A percentile compares a stretch with the other conserved stretches of the same genome.
Evolutionary conservation across 139 green algal species (phyloP).

Genomic region (Diplosphaera chodatii): DNA sequence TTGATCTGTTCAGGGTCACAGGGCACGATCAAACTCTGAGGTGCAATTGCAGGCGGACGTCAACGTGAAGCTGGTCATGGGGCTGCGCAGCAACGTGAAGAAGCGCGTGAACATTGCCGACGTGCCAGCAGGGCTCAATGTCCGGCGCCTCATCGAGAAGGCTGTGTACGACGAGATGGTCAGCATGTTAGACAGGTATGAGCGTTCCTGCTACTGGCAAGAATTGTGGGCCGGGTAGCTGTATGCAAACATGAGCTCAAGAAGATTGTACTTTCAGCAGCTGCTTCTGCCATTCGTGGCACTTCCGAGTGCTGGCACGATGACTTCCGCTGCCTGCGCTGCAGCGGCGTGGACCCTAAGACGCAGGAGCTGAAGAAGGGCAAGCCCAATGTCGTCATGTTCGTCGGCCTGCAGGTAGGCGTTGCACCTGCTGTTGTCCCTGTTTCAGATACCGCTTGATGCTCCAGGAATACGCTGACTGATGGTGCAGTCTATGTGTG

Average conservation of each 20-base stretch:
- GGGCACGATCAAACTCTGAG: no score
- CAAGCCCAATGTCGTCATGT: constrained; percentile 92
- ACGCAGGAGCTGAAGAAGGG: constrained; percentile 78
- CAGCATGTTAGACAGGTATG: constrained; percentile 65
- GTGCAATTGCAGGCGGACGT: constrained; percentile 84
- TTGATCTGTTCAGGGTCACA: no score
- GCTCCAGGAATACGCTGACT: no score
- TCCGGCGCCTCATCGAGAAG: constrained; percentile 88
- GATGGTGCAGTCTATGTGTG: no score
- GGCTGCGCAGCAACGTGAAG: constrained; percentile 84
- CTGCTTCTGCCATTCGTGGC: no score
- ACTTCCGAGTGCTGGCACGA: no score
- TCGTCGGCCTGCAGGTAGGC: constrained; percentile 85
- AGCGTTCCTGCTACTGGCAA: no score
- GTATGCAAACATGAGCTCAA: no score
- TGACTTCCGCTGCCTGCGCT: no score
- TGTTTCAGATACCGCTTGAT: no score
- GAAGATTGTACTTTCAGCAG: no score
- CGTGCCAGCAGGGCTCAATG: constrained; percentile 84
- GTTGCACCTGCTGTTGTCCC: not conserved
- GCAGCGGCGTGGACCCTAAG: constrained; percentile 47
- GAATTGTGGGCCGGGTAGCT: no score
- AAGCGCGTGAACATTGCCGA: constrained; percentile 75
- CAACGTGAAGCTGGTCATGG: constrained; percentile 74
- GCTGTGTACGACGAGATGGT: constrained; percentile 90